Evolutionary conservation across 306 rosid genomes (phyloP).

Genomic region (Lagenaria siceraria): DNA sequence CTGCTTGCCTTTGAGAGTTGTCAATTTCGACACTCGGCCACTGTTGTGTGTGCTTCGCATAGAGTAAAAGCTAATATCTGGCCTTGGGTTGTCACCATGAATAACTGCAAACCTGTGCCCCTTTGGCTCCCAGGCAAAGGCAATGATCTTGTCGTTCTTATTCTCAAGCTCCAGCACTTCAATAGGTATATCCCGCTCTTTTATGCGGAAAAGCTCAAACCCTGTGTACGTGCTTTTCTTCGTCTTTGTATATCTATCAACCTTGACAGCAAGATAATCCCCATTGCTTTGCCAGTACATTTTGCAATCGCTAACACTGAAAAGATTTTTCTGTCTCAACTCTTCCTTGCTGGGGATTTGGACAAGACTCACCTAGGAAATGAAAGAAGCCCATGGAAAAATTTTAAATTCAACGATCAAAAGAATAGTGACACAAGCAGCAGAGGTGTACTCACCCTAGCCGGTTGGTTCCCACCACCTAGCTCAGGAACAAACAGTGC

Average conservation of each 20-base stretch:
- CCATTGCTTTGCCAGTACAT: constrained; percentile 95
- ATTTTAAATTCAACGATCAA: not conserved
- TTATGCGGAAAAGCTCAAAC: constrained; percentile 76
- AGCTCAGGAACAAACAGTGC: constrained; percentile 80
- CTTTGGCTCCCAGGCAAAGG: constrained; percentile 93
- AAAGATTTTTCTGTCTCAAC: constrained; percentile 65
- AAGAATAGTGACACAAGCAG: not conserved
- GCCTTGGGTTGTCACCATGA: constrained; percentile 80
- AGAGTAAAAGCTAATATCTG: constrained; percentile 61
- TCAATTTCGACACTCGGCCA: constrained; percentile 67
- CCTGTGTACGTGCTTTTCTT: constrained; percentile 73
- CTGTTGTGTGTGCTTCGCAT: constrained; percentile 53
- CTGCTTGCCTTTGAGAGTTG: constrained; percentile 70
- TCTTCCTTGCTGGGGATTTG: constrained; percentile 87
- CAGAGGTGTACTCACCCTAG: constrained; percentile 41
- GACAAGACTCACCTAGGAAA: constrained; percentile 64
- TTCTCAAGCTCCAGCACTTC: constrained; percentile 85
- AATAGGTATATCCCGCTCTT: constrained; percentile 75
- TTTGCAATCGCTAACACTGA: constrained; percentile 80
- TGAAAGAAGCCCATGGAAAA: not conserved
- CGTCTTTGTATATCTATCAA: constrained; percentile 65
- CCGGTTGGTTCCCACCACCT: constrained; percentile 97
- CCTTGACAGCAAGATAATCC: constrained; percentile 79
- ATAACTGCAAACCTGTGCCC: constrained; percentile 76
- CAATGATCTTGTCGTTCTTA: constrained; percentile 77